Base-by-base conservation (phyloP, 345 rosid genomes). In the Chamaenerion angustifolium region DNA sequence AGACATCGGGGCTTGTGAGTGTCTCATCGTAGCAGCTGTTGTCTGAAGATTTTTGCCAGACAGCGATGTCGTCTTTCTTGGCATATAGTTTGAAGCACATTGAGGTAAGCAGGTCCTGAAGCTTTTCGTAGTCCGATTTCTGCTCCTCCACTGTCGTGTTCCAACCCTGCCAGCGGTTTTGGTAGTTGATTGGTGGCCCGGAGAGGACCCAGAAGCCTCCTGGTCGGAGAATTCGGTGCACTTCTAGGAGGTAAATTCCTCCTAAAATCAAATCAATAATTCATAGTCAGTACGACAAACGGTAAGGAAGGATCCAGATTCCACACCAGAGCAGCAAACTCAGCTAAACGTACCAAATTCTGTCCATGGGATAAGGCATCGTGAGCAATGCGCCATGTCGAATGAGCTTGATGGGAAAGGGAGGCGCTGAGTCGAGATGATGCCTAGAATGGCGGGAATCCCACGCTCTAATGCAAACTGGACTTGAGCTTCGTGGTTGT, bases 131-230 rank as follows among this genome's bases (percentile, higher is more conserved):
- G 57, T 85, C 88, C 16, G 80, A 69, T 56, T 68, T 85, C 70
- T 89, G 95, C 44, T 79, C 95, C 67, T 81, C 94, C 47, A 81
- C 58, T 10, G 97, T 89, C 11, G 97, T 89, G 65, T 89, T 88
- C 97, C 97, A 89, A 18, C 97, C 97, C 54, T 79, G 74, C 97
- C 97, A 89, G 3, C 79, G 89, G 64, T 67, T 71, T 47, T 85
- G 77, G 48, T 89, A 89, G 71, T 89, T 85, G 16, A 89, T 85
- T 43, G 97, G 97, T 48, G 97, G 97, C 19, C 97, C 95, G 49
- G 97, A 89, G 47, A 89, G 72, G 56, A 89, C 86, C 97, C 97
- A 89, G 56, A 89, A 89, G 25, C 97, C 97, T 59, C 97, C 97
- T 16, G 95, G 97, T 52, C 95, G 85, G 53, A 89, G 90, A 31